Conservation (phyloP, 495 filamentous ascomycete genomes). For the Schizothecium vesticola region DNA sequence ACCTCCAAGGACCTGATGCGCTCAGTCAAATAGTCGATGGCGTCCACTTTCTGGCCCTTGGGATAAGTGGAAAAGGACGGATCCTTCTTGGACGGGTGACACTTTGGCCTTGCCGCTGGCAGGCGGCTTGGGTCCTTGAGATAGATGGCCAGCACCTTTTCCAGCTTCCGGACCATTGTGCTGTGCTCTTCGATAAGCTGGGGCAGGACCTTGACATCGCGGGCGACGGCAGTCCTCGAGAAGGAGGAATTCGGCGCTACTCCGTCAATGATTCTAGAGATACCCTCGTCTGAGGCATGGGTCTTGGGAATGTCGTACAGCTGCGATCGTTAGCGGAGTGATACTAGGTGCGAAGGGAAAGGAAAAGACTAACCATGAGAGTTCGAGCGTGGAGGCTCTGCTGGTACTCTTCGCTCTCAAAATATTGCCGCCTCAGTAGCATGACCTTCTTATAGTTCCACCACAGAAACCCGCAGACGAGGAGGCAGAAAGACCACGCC, state of each 20-base stretch:
- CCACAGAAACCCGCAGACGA: slow-evolving; percentile 80
- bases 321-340: slow-evolving; percentile 36
- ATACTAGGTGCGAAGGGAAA: neutral
- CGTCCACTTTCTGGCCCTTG: slow-evolving; percentile 74
- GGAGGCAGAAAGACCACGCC: slow-evolving; percentile 71
- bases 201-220: slow-evolving; percentile 86
- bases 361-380: slow-evolving; percentile 59
- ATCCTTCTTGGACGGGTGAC: slow-evolving; percentile 69
- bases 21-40: slow-evolving; percentile 86
- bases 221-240: slow-evolving; percentile 74
- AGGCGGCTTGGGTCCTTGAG: slow-evolving; percentile 79
- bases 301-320: slow-evolving; percentile 78
- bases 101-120: slow-evolving; percentile 70
- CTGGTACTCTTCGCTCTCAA: slow-evolving; percentile 84
- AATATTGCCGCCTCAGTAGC: slow-evolving; percentile 68
- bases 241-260: slow-evolving; percentile 69
- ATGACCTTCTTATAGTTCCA: slow-evolving; percentile 75
- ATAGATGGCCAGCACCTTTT: slow-evolving; percentile 80
- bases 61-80: slow-evolving; percentile 50
- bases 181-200: slow-evolving; percentile 79
- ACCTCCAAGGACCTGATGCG: slow-evolving; percentile 78
- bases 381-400: slow-evolving; percentile 83
- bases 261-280: slow-evolving; percentile 70
- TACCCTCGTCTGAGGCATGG: slow-evolving; percentile 74
- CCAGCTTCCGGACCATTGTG: slow-evolving; percentile 70